Evolutionary conservation across 805 yeast species (phyloP), one percentile per base, ranked within the genome.

Genomic region (Nakazawaea siamensis): DNA sequence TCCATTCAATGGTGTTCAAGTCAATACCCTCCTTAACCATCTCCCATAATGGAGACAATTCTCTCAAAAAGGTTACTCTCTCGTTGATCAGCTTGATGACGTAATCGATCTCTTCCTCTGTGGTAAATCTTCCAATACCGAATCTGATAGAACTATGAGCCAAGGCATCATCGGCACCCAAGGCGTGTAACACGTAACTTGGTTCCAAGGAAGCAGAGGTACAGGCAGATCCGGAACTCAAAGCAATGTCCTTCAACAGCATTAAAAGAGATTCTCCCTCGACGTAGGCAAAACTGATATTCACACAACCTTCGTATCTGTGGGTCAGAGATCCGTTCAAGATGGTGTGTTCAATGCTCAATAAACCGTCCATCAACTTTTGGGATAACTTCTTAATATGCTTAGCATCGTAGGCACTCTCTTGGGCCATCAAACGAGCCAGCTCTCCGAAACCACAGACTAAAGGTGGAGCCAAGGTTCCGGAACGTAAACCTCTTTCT

Each of bases 1-100:
- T 84, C 98, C 98, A 92, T 64, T 92, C 94, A 51, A 92, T 92
- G 23, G 94, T 72, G 52, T 81, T 73, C 57, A 92, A 68, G 55
- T 92, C 98, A 51, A 92, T 90, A 47, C 98, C 98, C 46, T 92
- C 97, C 61, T 92, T 95, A 39, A 86, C 95, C 97, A 92, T 88
- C 65, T 92, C 98, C 97, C 97, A 92, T 50, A 92, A 68, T 32
- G 98, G 98, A 39, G 92, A 78, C 62, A 92, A 69, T 52, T 87
- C 90, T 61, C 98, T 76, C 55, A 92, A 71, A 62, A 86, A 86
- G 44, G 78, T 80, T 37, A 92, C 97, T 60, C 97, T 76, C 56
- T 85, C 88, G 38, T 75, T 68, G 39, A 92, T 85, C 11, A 96
- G 95, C 40, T 80, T 67, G 44, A 92, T 70, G 32, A 92, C 98